Evolutionary conservation across 1,139 yeast species (phyloP), one percentile per base, ranked within the genome.

Genomic region (Candida gigantensis): DNA sequence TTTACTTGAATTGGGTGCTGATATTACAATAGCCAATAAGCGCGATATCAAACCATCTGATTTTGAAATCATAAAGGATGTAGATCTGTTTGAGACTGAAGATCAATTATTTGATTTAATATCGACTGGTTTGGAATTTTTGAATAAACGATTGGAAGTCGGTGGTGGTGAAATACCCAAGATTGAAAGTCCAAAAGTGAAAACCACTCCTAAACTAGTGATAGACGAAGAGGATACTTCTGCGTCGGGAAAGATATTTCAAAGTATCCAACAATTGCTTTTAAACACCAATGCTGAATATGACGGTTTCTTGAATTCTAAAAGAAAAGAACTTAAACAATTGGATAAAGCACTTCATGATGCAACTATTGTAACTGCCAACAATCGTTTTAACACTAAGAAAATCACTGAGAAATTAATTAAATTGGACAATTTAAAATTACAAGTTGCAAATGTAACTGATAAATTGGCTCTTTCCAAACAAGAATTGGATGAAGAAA

Each of bases 11-110:
- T 81, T 92, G 32, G 92, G 94, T 21, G 97, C 97, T 1, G 94
- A 89, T 53, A 78, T 87, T 3, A 71, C 72, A 27, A 68, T 87
- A 30, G 76, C 89, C 4, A 94, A 92, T 55, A 83, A 86, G 36
- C 84, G 90, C 6, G 96, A 96, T 0, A 72, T 89, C 23, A 78
- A 86, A 43, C 95, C 98, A 2, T 65, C 73, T 11, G 97, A 92
- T 62, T 92, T 86, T 58, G 96, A 95, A 35, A 70, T 81, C 35
- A 64, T 65, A n/a, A 64, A 63, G 39, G 70, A 64, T 35, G 46
- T 53, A 2, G 43, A 47, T 26, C 48, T 57, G 32, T 55, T 56
- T 35, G 60, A 53, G 19, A 47, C 46, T 6, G 44, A 57, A 30
- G 62, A 54, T 13, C 65, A 58, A 34, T 52, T 68, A 17, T 50